Percentiles rank a stretch among this genome's conserved stretches.
These are phyloP conservation scores for Aureobasidium pullulans DNA, from an alignment of 2,329 filamentous ascomycete species.

Conservation along the genomic window DNA sequence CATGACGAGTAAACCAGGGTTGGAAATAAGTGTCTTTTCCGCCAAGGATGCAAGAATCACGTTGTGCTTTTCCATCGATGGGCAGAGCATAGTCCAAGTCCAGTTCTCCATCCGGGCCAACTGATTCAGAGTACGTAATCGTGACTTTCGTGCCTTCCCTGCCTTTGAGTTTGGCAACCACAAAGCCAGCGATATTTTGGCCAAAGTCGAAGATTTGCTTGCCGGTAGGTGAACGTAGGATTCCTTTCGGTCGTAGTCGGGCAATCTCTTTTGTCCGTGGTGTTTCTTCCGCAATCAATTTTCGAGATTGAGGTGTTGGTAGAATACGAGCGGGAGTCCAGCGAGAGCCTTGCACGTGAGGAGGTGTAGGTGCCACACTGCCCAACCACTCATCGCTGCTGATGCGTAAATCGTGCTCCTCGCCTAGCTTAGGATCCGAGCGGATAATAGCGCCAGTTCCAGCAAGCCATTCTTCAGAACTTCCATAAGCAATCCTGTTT, in stretches of 20 bases:
- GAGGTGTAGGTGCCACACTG: background rate
- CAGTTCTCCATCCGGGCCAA: background rate
- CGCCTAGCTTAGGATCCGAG: conserved; percentile 3
- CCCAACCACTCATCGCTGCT: conserved; percentile 4
- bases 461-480: conserved; percentile 5
- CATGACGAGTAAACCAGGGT: conserved; percentile 8
- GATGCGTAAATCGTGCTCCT: conserved; percentile 1
- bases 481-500: conserved; percentile 3
- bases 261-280: conserved; percentile 5
- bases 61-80: background rate
- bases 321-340: background rate
- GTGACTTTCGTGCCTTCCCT: background rate
- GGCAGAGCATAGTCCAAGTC: background rate
- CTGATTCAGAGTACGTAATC: background rate
- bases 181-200: conserved; percentile 4
- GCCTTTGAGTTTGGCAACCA: background rate
- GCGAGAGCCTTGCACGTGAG: background rate
- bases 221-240: background rate
- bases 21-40: conserved; percentile 2
- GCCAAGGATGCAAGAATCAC: background rate
- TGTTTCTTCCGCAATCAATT: conserved; percentile 9
- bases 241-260: background rate
- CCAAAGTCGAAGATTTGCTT: conserved; percentile 13
- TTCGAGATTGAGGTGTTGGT: background rate
- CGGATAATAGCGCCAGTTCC: conserved; percentile 1